Evolutionary conservation across 1,284 basidiomycete genomes (phyloP).

Genomic region (Hemileia vastatrix): DNA sequence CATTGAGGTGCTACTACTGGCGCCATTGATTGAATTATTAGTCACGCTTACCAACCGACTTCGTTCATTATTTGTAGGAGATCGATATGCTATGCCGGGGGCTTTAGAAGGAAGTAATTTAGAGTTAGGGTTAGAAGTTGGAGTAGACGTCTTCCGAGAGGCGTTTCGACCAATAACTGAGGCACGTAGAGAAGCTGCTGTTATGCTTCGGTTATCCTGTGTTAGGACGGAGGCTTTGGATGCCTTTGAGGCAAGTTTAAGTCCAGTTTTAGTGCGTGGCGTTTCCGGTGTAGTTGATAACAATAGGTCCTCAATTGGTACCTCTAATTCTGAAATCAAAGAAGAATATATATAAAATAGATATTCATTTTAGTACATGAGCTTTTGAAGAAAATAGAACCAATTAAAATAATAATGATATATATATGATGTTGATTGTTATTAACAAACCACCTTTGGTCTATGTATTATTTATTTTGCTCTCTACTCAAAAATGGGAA

Average conservation of each 20-base stretch:
- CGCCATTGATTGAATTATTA: not conserved
- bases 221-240: not conserved
- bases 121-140: not conserved
- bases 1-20: too few relatives aligned
- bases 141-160: constrained; percentile 3
- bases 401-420: not conserved
- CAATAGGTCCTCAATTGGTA: constrained; percentile 62
- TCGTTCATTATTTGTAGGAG: not conserved
- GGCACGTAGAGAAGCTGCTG: constrained; percentile 13
- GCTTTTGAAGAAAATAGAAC: too few relatives aligned
- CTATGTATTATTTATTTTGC: too few relatives aligned
- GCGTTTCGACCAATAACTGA: constrained; percentile 19
- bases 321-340: constrained; percentile 60
- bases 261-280: constrained; percentile 9
- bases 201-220: constrained; percentile 1
- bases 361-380: too few relatives aligned
- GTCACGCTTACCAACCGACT: not conserved
- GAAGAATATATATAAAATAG: not conserved
- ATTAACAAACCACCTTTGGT: too few relatives aligned
- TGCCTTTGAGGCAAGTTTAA: not conserved
- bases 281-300: constrained; percentile 30
- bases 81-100: not conserved
- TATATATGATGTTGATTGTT: too few relatives aligned
- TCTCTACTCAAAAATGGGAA: too few relatives aligned
- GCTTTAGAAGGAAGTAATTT: constrained; percentile 1